Base-by-base conservation (phyloP, 23 red algal genomes). In the Gracilariopsis chorda region DNA sequence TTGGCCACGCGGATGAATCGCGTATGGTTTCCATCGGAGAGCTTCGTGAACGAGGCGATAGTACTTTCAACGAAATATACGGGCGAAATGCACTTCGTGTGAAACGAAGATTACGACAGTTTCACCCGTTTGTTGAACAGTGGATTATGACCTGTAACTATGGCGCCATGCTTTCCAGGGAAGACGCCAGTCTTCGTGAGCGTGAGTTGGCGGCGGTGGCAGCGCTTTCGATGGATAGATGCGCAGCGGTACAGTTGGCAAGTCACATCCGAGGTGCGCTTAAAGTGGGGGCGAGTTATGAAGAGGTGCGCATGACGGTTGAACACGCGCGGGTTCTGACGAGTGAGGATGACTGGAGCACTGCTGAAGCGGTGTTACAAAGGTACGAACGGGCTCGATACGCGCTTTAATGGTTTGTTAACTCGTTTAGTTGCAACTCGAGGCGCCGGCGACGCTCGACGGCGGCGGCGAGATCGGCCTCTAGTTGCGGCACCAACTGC, bases 141-240 rank as follows among this genome's bases (percentile, higher is more conserved):
- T 95, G 93, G 93, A 67, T 95, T 49, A 56, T 95, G 27, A 83
- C 84, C 13, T 82, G 75, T 48, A 84, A 60, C 35, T 95, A 95
- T 23, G 93, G 93, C 23, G 69, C 52, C 49, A 78, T 90, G 58
- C 68, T 95, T 43, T 75, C 78, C 0, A 28, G 92, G 28, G 62
- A 81, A 19, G 89, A 47, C 27, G 78, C 69, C 1, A 95, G 52
- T 4, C 70, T 95, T 23, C 80, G 88, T 17, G 86, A 95, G 60
- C 78, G 93, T 43, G 93, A 95, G 51, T 83, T 95, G 84, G 88
- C 83, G 47, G 93, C 85, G 9, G 80, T 95, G 29, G 93, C 93
- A 23, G 79, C 78, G 8, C 33, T 95, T 27, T 84, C 84, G 13
- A 77, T 87, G 51, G 86, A 82, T 39, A 67, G 45, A 30, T 69